A percentile compares a stretch with the other conserved stretches of the same genome.
Evolutionary conservation across 176 grass and related monocot genomes (phyloP).

Genomic region (Raddia distichophylla): DNA sequence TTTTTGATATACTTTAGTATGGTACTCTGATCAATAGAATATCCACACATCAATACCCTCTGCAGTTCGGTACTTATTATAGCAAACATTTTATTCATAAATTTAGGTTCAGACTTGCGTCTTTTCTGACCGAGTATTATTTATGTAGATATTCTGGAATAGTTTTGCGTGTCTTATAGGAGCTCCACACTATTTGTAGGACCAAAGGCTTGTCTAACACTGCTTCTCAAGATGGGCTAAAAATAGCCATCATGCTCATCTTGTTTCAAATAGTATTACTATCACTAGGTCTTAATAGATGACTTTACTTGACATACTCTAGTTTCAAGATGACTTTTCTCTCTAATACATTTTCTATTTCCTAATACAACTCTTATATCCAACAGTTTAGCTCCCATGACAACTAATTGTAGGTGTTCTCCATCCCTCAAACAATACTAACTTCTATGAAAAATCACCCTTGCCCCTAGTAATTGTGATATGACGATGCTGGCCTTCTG

Average conservation of each 20-base stretch:
- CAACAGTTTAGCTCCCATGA: background rate
- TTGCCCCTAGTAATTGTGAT: background rate
- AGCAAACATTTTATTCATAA: background rate
- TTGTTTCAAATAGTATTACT: no score
- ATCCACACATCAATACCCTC: background rate
- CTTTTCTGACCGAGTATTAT: background rate
- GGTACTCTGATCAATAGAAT: background rate
- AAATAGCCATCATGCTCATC: no score
- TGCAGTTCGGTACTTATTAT: constrained; percentile 1
- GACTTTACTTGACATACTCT: no score
- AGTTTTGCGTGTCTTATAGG: no score
- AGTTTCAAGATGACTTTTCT: no score
- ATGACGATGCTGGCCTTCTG: background rate
- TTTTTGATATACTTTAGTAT: constrained; percentile 10
- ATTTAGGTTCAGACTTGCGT: background rate
- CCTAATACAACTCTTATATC: no score
- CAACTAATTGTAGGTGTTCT: constrained; percentile 7
- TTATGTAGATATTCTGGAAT: no score
- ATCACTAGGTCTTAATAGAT: no score
- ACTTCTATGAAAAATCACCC: constrained; percentile 6
- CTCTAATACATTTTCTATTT: no score
- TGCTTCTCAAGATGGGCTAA: no score
- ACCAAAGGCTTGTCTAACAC: no score
- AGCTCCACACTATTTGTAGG: no score
- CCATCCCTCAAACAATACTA: background rate